Base-by-base conservation (phyloP, 2,329 filamentous ascomycete species). In the Sclerotinia glacialis region DNA sequence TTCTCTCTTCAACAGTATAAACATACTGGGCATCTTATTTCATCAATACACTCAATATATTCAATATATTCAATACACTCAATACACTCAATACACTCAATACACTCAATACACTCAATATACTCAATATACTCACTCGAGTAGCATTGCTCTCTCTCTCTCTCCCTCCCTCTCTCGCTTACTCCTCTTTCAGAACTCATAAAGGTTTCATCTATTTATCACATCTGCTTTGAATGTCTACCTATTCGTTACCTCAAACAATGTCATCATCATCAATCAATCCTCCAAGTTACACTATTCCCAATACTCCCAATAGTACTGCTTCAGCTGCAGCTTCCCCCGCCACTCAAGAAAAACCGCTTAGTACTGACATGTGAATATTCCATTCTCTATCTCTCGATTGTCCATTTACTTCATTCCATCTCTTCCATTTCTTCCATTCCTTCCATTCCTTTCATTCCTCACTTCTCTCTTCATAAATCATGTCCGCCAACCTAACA, bases 301-400 rank as follows among this genome's bases (percentile, higher is more conserved):
- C 31, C 28, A 53, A 26, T 53, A 26, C 47, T 50, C 31, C 28
- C 44, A 46, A 26, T 23, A 28, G 16, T 26, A 21, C 59, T 50
- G 37, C 37, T 34, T 34, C 31, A 34, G 7, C 58, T 50, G 59
- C 16, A 60, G 28, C 60, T 54, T 42, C 46, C 47, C 60, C 60
- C 34, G 64, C 46, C 78, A 72, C 53, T 55, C 71, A 40, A 72
- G 75, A 66, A 70, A 73, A 59, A 66, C 78, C 78, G 21, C 78
- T 83, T 46, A 84, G 1, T 34, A 56, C 50, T 68, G 56, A 68
- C 56, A 63, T 72, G 72, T 74, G 67, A 73, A 68, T 62, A 62
- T 62, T n/a, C 47, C 47, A 52, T 52, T 47, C 56, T 60, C 6
- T 31, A 72, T 65, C n/a, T 18, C 6, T 31, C 5, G 2, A 40